Percentiles rank a stretch among this genome's conserved stretches.
Evolutionary conservation across 441 rosid species (phyloP).

Genomic region (Mallotus repandus): DNA sequence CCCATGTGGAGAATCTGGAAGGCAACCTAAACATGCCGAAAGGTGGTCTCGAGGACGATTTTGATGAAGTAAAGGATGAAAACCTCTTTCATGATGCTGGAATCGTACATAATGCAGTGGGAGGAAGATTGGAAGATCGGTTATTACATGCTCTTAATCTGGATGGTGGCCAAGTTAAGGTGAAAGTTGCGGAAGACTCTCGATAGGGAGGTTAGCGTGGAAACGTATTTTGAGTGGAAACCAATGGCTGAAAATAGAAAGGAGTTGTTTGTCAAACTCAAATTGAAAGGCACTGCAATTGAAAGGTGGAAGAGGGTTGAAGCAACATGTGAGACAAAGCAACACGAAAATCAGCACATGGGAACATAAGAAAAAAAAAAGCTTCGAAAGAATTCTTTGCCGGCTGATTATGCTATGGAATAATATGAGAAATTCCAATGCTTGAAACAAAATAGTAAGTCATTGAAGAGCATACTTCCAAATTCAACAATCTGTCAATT

Average conservation of each 20-base stretch:
- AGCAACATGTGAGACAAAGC: neutral
- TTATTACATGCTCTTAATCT: neutral
- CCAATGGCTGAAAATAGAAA: neutral
- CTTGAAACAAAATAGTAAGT: too few relatives aligned
- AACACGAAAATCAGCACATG: slow-evolving; percentile 10
- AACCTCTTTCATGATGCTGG: too few relatives aligned
- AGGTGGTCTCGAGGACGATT: too few relatives aligned
- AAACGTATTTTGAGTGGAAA: slow-evolving; percentile 11
- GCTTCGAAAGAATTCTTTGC: neutral
- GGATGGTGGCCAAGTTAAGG: neutral
- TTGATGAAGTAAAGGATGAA: neutral
- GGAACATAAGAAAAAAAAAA: neutral
- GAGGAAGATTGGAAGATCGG: neutral
- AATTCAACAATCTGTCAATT: neutral
- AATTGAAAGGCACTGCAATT: too few relatives aligned
- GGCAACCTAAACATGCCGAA: neutral
- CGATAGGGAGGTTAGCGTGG: neutral
- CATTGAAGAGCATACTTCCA: neutral
- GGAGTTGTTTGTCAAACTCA: too few relatives aligned
- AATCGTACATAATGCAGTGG: neutral
- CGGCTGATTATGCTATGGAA: neutral
- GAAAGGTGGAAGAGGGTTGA: too few relatives aligned
- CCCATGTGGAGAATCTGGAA: neutral
- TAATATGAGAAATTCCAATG: neutral
- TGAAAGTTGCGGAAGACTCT: neutral